Conservation (phyloP, 257 asterid species). For the Jacaranda copaia region DNA sequence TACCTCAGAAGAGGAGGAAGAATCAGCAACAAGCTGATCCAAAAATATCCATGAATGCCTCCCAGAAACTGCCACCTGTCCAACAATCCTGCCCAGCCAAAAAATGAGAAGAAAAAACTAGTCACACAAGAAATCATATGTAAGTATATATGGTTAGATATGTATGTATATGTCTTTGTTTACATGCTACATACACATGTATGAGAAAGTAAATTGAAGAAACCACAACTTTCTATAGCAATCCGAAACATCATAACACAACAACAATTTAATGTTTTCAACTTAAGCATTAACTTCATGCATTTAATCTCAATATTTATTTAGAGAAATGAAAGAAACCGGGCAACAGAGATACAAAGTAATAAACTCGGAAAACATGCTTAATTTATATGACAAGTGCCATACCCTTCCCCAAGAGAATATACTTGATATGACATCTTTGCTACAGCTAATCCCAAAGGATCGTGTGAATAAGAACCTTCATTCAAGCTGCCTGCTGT, state of each 20-base stretch:
- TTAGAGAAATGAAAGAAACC: constrained; percentile 26
- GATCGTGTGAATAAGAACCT: constrained; percentile 65
- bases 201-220: constrained; percentile 7
- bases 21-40: constrained; percentile 57
- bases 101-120: constrained; percentile 27
- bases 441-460: constrained; percentile 85
- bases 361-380: background rate
- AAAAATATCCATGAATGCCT: constrained; percentile 85
- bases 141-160: background rate
- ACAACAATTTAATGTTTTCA: constrained; percentile 21
- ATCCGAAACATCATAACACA: background rate
- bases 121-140: background rate
- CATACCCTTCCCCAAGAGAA: constrained; percentile 97
- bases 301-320: constrained; percentile 1
- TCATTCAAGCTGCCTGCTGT: constrained; percentile 52
- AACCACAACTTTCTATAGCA: constrained; percentile 8
- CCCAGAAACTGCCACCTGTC: constrained; percentile 91
- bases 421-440: constrained; percentile 89
- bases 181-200: background rate
- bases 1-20: constrained; percentile 68
- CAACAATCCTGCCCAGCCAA: constrained; percentile 70
- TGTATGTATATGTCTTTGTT: background rate
- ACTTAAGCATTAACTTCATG: constrained; percentile 31
- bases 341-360: constrained; percentile 32
- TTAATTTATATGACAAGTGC: constrained; percentile 28